Conservation (phyloP, 2,329 filamentous ascomycete species). For the Aspergillus pseudoterreus region DNA sequence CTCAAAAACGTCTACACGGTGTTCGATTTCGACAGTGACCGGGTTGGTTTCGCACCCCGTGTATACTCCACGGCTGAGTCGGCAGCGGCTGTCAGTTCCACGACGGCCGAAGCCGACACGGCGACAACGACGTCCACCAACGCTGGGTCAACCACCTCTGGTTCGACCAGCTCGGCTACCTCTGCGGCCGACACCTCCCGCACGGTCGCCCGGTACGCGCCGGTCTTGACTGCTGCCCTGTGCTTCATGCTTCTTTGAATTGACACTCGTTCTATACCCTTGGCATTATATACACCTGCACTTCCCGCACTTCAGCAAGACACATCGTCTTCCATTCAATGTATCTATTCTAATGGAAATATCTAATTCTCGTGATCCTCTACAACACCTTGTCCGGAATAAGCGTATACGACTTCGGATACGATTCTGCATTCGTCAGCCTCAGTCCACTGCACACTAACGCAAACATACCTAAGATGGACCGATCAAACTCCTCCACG, state of each 20-base stretch:
- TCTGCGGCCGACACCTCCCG: no score
- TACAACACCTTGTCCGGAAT: constrained; percentile 31
- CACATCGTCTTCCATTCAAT: not conserved
- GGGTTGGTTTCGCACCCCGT: constrained; percentile 35
- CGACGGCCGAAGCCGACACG: constrained; percentile 8
- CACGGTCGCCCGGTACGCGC: no score
- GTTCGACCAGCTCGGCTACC: no score
- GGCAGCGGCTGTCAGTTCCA: constrained; percentile 5
- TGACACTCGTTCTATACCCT: not conserved
- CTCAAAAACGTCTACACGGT: constrained; percentile 86
- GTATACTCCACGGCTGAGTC: constrained; percentile 13
- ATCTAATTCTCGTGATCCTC: constrained; percentile 1
- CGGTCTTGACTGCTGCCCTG: not conserved
- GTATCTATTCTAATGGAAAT: constrained; percentile 2
- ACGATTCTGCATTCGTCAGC: constrained; percentile 31
- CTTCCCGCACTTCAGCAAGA: not conserved
- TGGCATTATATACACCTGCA: not conserved
- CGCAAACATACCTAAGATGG: constrained; percentile 28
- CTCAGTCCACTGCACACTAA: not conserved
- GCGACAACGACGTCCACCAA: not conserved
- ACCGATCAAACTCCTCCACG: constrained; percentile 50
- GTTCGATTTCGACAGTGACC: constrained; percentile 66
- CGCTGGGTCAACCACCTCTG: no score
- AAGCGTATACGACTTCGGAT: constrained; percentile 40
- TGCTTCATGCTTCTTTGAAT: not conserved